Evolutionary conservation across 1,284 basidiomycete species (phyloP).

Genomic region (Farysia itapuensis): DNA sequence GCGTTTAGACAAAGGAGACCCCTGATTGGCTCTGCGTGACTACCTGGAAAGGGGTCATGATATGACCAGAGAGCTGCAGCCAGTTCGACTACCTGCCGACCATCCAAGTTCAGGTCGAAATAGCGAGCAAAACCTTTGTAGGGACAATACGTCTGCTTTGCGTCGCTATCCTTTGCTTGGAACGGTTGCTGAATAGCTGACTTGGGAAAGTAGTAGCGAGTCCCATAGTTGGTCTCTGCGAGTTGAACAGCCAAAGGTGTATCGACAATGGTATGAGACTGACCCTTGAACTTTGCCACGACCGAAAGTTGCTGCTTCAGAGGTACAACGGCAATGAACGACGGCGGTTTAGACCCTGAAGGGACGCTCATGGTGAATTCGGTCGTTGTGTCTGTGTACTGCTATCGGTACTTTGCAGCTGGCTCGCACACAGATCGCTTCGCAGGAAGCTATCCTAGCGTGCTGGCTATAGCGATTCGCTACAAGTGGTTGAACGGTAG

Average conservation of each 20-base stretch:
- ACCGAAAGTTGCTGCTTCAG: constrained; percentile 16
- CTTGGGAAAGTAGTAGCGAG: constrained; percentile 31
- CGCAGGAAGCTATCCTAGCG: no score
- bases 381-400: no score
- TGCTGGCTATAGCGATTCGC: no score
- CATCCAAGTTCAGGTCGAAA: constrained; percentile 13
- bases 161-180: constrained; percentile 10
- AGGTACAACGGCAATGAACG: constrained; percentile 14
- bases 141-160: constrained; percentile 27
- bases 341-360: constrained; percentile 16
- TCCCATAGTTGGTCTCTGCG: constrained; percentile 25
- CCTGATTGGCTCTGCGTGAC: constrained; percentile 12
- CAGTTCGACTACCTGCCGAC: constrained; percentile 8
- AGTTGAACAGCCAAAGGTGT: constrained; percentile 20
- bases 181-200: constrained; percentile 23
- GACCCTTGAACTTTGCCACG: constrained; percentile 13
- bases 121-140: constrained; percentile 35
- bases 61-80: constrained; percentile 30
- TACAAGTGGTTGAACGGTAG: no score
- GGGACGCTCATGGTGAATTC: constrained; percentile 1
- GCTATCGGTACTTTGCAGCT: no score
- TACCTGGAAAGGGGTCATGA: constrained; percentile 14
- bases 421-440: no score
- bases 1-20: constrained; percentile 28
- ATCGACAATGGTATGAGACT: constrained; percentile 14